These are phyloP conservation scores for Fusarium nelsonii DNA, from an alignment of 2,329 filamentous ascomycete species.

Conservation along the genomic window DNA sequence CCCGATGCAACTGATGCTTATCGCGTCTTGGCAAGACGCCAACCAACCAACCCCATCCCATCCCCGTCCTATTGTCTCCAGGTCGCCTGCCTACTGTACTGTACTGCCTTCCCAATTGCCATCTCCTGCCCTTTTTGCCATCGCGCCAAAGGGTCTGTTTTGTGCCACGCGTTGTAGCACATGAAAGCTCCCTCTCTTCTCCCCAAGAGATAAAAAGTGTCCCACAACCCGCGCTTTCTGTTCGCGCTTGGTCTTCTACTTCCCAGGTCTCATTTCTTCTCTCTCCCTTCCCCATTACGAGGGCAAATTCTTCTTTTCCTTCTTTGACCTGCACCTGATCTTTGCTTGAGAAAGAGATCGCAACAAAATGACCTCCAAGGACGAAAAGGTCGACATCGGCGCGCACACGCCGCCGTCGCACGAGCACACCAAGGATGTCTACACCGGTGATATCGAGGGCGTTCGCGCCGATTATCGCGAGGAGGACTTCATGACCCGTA, in stretches of 20 bases:
- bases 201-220: slow-evolving; percentile 28
- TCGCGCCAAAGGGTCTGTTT: slow-evolving; percentile 17
- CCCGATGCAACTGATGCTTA: slow-evolving; percentile 20
- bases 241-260: background rate
- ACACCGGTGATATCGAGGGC: background rate
- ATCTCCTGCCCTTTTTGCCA: slow-evolving; percentile 46
- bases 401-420: slow-evolving; percentile 33
- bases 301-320: background rate
- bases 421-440: slow-evolving; percentile 22
- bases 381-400: slow-evolving; percentile 38
- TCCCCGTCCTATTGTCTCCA: background rate
- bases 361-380: slow-evolving; percentile 38
- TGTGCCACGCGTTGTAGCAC: slow-evolving; percentile 2
- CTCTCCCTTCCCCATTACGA: background rate
- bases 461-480: slow-evolving; percentile 43
- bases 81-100: background rate
- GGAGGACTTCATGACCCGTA: slow-evolving; percentile 48
- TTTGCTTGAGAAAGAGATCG: background rate
- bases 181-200: background rate
- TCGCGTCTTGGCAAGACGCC: slow-evolving; percentile 33
- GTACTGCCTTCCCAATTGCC: background rate
- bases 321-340: background rate
- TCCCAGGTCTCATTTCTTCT: background rate
- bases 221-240: slow-evolving; percentile 9
- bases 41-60: background rate